Conservation (phyloP, 2,329 filamentous ascomycete genomes). For the Aureobasidium sp. region DNA sequence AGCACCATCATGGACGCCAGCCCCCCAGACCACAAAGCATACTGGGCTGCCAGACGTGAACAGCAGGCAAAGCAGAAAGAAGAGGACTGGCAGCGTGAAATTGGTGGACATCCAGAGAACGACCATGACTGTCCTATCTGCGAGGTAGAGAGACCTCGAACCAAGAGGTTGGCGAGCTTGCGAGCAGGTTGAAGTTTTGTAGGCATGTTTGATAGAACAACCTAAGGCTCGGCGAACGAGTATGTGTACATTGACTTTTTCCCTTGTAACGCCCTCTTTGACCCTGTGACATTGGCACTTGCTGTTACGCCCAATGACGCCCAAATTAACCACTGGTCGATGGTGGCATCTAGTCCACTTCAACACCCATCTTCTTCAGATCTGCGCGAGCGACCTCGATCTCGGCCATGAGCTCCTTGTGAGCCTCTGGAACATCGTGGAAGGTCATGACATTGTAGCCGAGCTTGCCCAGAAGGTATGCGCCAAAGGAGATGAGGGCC, state of each 20-base stretch:
- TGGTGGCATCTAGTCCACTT: slow-evolving; percentile 56
- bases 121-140: slow-evolving; percentile 25
- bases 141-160: slow-evolving; percentile 20
- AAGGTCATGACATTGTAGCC: slow-evolving; percentile 92
- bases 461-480: slow-evolving; percentile 84
- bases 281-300: not conserved
- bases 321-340: not conserved
- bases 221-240: slow-evolving; percentile 5
- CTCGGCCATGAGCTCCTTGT: slow-evolving; percentile 81
- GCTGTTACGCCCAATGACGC: not conserved
- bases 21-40: slow-evolving; percentile 20
- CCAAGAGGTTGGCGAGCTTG: slow-evolving; percentile 20
- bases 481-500: slow-evolving; percentile 82
- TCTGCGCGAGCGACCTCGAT: slow-evolving; percentile 71
- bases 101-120: slow-evolving; percentile 20
- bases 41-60: not conserved
- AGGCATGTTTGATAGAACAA: slow-evolving; percentile 8
- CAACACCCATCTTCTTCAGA: slow-evolving; percentile 65
- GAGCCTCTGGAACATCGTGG: slow-evolving; percentile 88
- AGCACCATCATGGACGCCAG: slow-evolving; percentile 26
- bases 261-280: not conserved
- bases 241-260: slow-evolving; percentile 4
- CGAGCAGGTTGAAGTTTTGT: slow-evolving; percentile 8
- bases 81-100: slow-evolving; percentile 9
- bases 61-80: slow-evolving; percentile 6